These are phyloP conservation scores for Paramecium sexaurelia DNA, from an alignment of 73 alveolate genomes.

Conservation along the genomic window DNA sequence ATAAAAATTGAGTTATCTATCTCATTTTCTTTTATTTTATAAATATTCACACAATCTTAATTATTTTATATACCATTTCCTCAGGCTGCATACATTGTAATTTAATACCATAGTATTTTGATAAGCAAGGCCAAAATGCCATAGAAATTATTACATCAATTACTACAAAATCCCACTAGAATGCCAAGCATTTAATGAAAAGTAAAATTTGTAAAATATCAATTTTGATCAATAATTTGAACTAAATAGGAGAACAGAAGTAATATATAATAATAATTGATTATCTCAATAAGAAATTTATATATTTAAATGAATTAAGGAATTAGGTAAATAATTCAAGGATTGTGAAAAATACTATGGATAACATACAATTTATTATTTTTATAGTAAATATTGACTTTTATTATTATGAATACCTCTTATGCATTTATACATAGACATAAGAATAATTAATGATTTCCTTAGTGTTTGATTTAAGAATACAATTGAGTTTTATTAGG, in stretches of 20 bases:
- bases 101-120: constrained; percentile 61
- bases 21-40: not conserved
- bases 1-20: not conserved
- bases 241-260: not conserved
- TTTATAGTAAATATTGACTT: not conserved
- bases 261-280: not conserved
- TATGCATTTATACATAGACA: not conserved
- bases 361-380: not conserved
- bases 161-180: constrained; percentile 72
- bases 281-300: not conserved
- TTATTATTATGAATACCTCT: constrained; percentile 1
- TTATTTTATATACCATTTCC: constrained; percentile 65
- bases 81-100: not conserved
- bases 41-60: constrained; percentile 27
- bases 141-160: constrained; percentile 63
- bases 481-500: not conserved
- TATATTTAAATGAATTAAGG: not conserved
- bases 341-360: not conserved
- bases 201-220: constrained; percentile 38
- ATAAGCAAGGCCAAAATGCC: constrained; percentile 61
- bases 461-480: not conserved
- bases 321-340: not conserved
- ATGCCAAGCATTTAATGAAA: constrained; percentile 73
- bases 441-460: not conserved
- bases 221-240: not conserved